A percentile compares a stretch with the other conserved stretches of the same genome.
phyloP scores from a whole-genome alignment of 768 basidiomycete species.

The Lentinula sp. region DNA sequence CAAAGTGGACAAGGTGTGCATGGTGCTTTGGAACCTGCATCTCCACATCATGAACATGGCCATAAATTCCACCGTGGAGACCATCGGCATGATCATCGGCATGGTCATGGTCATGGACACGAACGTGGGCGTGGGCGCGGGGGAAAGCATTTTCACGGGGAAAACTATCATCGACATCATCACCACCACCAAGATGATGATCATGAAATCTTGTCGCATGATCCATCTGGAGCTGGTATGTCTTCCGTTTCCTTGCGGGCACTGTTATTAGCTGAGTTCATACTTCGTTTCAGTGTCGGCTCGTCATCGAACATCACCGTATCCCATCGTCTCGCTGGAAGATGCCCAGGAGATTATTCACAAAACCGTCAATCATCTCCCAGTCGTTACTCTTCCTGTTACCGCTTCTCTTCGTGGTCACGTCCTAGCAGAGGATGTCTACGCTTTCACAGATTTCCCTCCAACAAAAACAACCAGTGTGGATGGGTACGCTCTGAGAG shows the following conservation, averaged over 20 bases:
- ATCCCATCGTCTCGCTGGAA: slow-evolving; percentile 60
- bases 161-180: slow-evolving; percentile 21
- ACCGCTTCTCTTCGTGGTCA: slow-evolving; percentile 45
- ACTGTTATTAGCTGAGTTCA: not conserved
- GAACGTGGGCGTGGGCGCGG: not conserved
- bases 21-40: slow-evolving; percentile 20
- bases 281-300: slow-evolving; percentile 43
- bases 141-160: slow-evolving; percentile 17
- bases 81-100: slow-evolving; percentile 28
- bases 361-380: slow-evolving; percentile 38
- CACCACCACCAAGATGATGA: slow-evolving; percentile 39
- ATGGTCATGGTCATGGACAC: slow-evolving; percentile 34
- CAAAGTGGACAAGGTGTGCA: slow-evolving; percentile 45
- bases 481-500: slow-evolving; percentile 81
- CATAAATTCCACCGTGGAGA: slow-evolving; percentile 19
- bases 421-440: slow-evolving; percentile 71
- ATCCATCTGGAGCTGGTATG: slow-evolving; percentile 63
- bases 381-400: slow-evolving; percentile 29
- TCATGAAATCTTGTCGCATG: slow-evolving; percentile 62
- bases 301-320: slow-evolving; percentile 74
- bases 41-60: slow-evolving; percentile 15
- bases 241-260: not conserved
- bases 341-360: slow-evolving; percentile 57
- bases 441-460: slow-evolving; percentile 61
- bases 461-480: slow-evolving; percentile 68